These are phyloP conservation scores for Triticum timopheevii DNA, from an alignment of 176 grass and related monocot genomes.

Conservation along the genomic window DNA sequence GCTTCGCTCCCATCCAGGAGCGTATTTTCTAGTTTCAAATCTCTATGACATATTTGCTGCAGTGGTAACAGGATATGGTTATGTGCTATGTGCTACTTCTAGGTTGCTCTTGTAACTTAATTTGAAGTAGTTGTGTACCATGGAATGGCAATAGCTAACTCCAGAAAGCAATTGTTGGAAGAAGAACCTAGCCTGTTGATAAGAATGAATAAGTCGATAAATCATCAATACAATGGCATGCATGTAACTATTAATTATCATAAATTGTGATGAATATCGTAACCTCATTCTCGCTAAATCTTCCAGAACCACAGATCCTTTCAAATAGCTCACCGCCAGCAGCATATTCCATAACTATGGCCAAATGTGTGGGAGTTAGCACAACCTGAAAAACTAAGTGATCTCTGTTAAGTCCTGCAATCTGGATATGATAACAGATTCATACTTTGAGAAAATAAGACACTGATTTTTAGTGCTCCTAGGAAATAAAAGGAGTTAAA, in stretches of 20 bases:
- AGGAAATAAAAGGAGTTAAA: background rate
- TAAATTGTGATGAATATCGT: slow-evolving; percentile 1
- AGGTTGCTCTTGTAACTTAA: background rate
- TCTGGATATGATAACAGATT: background rate
- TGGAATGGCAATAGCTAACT: slow-evolving; percentile 98
- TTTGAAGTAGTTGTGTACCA: slow-evolving; percentile 52
- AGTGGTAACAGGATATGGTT: slow-evolving; percentile 6
- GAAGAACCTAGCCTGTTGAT: slow-evolving; percentile 86
- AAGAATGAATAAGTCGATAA: slow-evolving; percentile 25
- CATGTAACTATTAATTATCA: background rate
- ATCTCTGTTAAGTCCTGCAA: slow-evolving; percentile 34
- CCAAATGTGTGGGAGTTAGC: slow-evolving; percentile 96
- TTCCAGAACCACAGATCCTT: slow-evolving; percentile 86
- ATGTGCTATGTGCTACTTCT: background rate
- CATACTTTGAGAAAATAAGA: slow-evolving; percentile 21
- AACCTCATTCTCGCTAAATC: slow-evolving; percentile 98
- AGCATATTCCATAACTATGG: slow-evolving; percentile 99
- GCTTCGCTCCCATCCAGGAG: slow-evolving; percentile 89
- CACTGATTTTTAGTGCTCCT: background rate
- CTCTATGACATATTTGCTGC: slow-evolving; percentile 97
- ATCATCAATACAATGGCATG: slow-evolving; percentile 13
- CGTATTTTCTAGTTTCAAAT: slow-evolving; percentile 97
- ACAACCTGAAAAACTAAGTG: slow-evolving; percentile 81
- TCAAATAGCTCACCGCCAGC: slow-evolving; percentile 93
- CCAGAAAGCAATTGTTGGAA: slow-evolving; percentile 97